These are phyloP conservation scores for Dactylellina haptotyla DNA, from an alignment of 2,329 filamentous ascomycete species.

Conservation along the genomic window DNA sequence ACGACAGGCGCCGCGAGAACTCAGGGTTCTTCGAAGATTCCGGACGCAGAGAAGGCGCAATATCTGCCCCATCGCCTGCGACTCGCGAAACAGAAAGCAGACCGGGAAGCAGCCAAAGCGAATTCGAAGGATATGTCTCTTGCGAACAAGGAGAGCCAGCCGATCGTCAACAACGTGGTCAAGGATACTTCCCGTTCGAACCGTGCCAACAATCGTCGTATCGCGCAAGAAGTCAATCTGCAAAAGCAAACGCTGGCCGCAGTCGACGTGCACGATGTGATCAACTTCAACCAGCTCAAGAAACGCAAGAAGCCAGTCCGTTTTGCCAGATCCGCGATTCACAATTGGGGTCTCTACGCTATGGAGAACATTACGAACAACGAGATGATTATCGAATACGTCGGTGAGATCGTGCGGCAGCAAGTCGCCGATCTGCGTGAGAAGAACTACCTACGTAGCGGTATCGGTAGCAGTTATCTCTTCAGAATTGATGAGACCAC, in stretches of 20 bases:
- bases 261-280: constrained; percentile 80
- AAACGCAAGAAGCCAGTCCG: constrained; percentile 99
- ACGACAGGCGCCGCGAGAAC: constrained; percentile 85
- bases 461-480: constrained; percentile 95
- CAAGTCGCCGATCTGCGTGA: constrained; percentile 97
- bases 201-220: constrained; percentile 92
- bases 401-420: constrained; percentile 95
- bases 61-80: constrained; percentile 98
- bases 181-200: constrained; percentile 93
- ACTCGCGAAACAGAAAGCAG: constrained; percentile 88
- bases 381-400: constrained; percentile 99
- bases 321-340: constrained; percentile 95
- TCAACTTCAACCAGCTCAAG: constrained; percentile 98
- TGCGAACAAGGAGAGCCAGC: constrained; percentile 47
- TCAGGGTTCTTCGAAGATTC: constrained; percentile 92
- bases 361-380: constrained; percentile 97
- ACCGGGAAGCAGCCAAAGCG: constrained; percentile 80
- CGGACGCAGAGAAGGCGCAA: constrained; percentile 97
- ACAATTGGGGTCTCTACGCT: constrained; percentile 98
- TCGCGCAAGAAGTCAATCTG: constrained; percentile 92
- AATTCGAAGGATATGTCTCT: constrained; percentile 66
- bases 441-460: constrained; percentile 89
- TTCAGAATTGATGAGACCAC: constrained; percentile 98
- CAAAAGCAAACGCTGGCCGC: constrained; percentile 86
- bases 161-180: constrained; percentile 70